Conservation (phyloP, 2,329 filamentous ascomycete species). For the Venturia pyrina region DNA sequence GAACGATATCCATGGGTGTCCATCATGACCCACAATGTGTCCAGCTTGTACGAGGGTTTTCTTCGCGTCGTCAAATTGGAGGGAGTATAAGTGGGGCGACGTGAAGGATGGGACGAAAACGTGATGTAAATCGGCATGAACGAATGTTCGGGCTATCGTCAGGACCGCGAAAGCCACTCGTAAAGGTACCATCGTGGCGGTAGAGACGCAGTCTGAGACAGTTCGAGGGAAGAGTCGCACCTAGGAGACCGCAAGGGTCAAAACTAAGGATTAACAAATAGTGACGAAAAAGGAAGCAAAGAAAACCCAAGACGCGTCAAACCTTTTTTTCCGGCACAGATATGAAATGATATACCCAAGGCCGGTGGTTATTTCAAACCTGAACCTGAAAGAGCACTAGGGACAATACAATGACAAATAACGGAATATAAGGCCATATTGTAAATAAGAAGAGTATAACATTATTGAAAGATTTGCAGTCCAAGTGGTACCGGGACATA, state of each 20-base stretch:
- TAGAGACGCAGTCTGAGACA: not conserved
- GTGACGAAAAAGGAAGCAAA: not conserved
- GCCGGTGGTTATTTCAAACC: not conserved
- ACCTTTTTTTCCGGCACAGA: not conserved
- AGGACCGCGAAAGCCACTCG: not conserved
- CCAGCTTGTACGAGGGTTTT: slow-evolving; percentile 66
- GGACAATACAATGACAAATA: not conserved
- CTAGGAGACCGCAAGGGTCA: not conserved
- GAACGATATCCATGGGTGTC: slow-evolving; percentile 90
- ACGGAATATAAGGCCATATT: not conserved
- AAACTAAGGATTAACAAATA: not conserved
- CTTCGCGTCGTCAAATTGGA: slow-evolving; percentile 75
- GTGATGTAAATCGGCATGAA: slow-evolving; percentile 66
- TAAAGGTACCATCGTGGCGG: not conserved
- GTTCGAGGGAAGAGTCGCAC: not conserved
- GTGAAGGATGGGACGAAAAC: slow-evolving; percentile 92
- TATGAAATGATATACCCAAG: not conserved
- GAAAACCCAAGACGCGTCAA: not conserved
- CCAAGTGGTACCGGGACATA: not conserved
- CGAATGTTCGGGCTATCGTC: not conserved
- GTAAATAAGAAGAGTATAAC: no score
- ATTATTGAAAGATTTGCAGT: not conserved
- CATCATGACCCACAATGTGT: slow-evolving; percentile 67
- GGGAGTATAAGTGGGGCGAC: slow-evolving; percentile 78
- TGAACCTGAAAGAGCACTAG: not conserved